Base-by-base conservation (phyloP, 2,329 filamentous ascomycete genomes). In the Fusarium papillatum region DNA sequence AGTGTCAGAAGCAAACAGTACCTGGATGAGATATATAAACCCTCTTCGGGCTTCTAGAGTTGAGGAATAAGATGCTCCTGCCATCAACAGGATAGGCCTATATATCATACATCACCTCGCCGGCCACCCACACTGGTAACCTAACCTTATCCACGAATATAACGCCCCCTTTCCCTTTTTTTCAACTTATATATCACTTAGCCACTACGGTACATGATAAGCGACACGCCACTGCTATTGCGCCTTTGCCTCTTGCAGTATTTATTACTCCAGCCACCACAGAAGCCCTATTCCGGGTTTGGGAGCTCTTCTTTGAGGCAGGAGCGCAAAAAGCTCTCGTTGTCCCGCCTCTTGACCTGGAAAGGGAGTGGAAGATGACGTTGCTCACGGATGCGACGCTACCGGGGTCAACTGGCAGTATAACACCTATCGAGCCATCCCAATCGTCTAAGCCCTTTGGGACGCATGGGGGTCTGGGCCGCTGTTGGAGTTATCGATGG, bases 21-120 rank as follows among this genome's bases (percentile, higher is more conserved):
- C 16, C 26, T 0, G 26, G 6, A 1, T 2, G 5, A 1, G 11
- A n/a, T 55, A 55, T 55, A 55, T 55, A 55, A 55, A 55, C 26
- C 50, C 8, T 6, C 26, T 2, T 53, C n/a, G 17, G 8, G 17
- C 26, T n/a, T n/a, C 48, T 31, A 14, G 3, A 31, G 10, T 2
- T 31, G 50, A 0, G n/a, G 10, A 55, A 31, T 3, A 5, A 55
- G 10, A 55, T 55, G 19, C 7, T 1, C 0, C 7, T n/a, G 7
- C 1, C 7, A 31, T 31, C 50, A 6, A 14, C 4, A 55, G 1
- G 14, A 55, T 31, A 0, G 17, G 14, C 1, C 10, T 8, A 7
- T n/a, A 55, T 31, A 55, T 50, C 0, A 29, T 3, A 29, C 5
- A 29, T 50, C 5, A 3, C 6, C 5, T 50, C 16, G 7, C 16